Conservation (phyloP, 306 rosid species). For the Glycine tomentella region DNA sequence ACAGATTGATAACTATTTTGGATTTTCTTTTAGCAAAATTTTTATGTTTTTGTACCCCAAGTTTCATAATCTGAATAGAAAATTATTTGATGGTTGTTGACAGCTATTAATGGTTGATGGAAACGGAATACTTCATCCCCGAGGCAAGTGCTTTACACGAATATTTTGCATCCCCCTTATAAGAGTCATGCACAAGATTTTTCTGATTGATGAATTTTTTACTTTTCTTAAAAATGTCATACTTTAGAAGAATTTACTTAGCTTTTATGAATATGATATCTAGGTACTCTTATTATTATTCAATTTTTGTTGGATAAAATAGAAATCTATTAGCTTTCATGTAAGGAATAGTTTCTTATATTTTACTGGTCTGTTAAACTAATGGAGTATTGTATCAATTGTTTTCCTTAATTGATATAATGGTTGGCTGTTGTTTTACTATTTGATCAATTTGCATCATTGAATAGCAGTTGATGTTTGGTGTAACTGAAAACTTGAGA, state of each 20-base stretch:
- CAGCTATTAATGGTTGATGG: slow-evolving; percentile 95
- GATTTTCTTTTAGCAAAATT: neutral
- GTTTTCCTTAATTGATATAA: slow-evolving; percentile 21
- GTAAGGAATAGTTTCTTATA: slow-evolving; percentile 3
- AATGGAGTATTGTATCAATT: slow-evolving; percentile 7
- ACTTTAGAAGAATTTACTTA: neutral
- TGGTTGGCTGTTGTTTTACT: slow-evolving; percentile 24
- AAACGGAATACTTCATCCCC: slow-evolving; percentile 95
- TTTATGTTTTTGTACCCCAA: neutral
- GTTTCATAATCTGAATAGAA: slow-evolving; percentile 43
- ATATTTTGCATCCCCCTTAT: neutral
- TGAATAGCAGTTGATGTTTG: slow-evolving; percentile 26
- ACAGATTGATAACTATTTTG: slow-evolving; percentile 11
- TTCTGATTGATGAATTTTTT: neutral
- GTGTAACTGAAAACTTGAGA: slow-evolving; percentile 9
- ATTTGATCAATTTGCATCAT: slow-evolving; percentile 18
- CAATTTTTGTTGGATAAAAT: neutral
- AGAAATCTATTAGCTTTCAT: slow-evolving; percentile 1
- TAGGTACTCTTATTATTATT: slow-evolving; percentile 2
- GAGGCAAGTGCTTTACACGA: slow-evolving; percentile 65
- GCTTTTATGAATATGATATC: slow-evolving; percentile 10
- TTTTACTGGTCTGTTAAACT: slow-evolving; percentile 15
- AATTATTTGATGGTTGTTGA: slow-evolving; percentile 24
- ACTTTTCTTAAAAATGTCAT: too few relatives aligned
- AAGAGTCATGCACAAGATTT: neutral